phyloP scores from a whole-genome alignment of 2,329 filamentous ascomycete genomes.

The Stylonectria norvegica region DNA sequence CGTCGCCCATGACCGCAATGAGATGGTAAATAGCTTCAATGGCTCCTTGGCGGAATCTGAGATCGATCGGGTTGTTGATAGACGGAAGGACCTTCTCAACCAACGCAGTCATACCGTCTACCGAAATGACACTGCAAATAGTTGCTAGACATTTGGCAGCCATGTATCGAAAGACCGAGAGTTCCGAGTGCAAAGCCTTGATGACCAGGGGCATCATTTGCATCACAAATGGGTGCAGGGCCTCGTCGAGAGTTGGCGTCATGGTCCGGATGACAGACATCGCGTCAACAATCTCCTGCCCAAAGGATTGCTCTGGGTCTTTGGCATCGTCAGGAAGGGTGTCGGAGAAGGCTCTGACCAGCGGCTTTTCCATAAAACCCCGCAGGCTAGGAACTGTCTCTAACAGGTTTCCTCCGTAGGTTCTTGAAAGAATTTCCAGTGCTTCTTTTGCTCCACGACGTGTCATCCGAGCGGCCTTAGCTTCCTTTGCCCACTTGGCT shows the following conservation, averaged over 20 bases:
- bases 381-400: constrained; percentile 80
- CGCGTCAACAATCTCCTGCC: constrained; percentile 90
- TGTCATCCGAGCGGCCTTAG: constrained; percentile 83
- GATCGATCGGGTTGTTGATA: constrained; percentile 85
- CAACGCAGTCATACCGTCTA: constrained; percentile 92
- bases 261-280: constrained; percentile 90
- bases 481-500: constrained; percentile 83
- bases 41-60: constrained; percentile 85
- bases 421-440: constrained; percentile 77
- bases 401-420: constrained; percentile 75
- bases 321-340: constrained; percentile 70
- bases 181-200: constrained; percentile 78
- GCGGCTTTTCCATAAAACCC: constrained; percentile 75
- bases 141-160: constrained; percentile 97
- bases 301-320: constrained; percentile 70
- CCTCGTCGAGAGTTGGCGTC: constrained; percentile 78
- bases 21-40: constrained; percentile 96
- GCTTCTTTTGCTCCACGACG: constrained; percentile 92
- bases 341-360: constrained; percentile 69
- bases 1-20: constrained; percentile 97
- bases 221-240: constrained; percentile 76
- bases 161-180: constrained; percentile 93
- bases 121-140: constrained; percentile 92
- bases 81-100: constrained; percentile 90
- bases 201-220: constrained; percentile 80